These are phyloP conservation scores for Candida nonsorbophila DNA, from an alignment of 805 yeast genomes.

Conservation along the genomic window DNA sequence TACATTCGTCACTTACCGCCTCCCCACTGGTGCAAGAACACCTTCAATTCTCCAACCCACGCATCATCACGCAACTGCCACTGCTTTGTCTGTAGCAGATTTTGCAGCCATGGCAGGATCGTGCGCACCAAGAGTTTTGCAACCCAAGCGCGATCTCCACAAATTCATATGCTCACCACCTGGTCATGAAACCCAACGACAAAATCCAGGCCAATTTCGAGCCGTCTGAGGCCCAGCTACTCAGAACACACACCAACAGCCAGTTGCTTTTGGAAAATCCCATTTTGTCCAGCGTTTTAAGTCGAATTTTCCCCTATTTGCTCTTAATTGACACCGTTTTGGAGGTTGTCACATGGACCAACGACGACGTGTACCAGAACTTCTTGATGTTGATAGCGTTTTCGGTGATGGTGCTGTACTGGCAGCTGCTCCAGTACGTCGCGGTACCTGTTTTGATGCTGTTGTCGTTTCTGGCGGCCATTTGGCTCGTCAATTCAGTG, in stretches of 20 bases:
- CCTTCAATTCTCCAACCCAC: too few relatives aligned
- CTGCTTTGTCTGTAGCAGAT: too few relatives aligned
- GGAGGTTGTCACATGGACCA: slow-evolving; percentile 52
- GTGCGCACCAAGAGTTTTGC: too few relatives aligned
- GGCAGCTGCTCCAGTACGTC: slow-evolving; percentile 32
- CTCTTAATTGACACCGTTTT: slow-evolving; percentile 39
- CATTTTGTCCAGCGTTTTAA: slow-evolving; percentile 39
- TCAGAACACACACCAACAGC: slow-evolving; percentile 22
- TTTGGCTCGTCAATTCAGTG: slow-evolving; percentile 42
- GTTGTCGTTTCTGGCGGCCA: slow-evolving; percentile 31
- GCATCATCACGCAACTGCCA: too few relatives aligned
- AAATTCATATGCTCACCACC: too few relatives aligned
- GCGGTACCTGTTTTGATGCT: slow-evolving; percentile 36
- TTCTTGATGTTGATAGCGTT: slow-evolving; percentile 35
- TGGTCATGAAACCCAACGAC: too few relatives aligned
- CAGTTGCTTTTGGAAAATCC: slow-evolving; percentile 40
- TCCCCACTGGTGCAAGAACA: too few relatives aligned
- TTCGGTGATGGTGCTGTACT: slow-evolving; percentile 36
- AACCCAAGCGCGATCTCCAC: too few relatives aligned
- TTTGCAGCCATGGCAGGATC: too few relatives aligned
- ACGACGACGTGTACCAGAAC: slow-evolving; percentile 44
- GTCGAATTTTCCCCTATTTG: slow-evolving; percentile 44
- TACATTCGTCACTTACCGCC: too few relatives aligned
- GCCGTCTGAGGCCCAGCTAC: slow-evolving; percentile 31
- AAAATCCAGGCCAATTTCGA: slow-evolving; percentile 22